Evolutionary conservation across 1,284 basidiomycete species (phyloP).

Genomic region (Ustilago tritici): DNA sequence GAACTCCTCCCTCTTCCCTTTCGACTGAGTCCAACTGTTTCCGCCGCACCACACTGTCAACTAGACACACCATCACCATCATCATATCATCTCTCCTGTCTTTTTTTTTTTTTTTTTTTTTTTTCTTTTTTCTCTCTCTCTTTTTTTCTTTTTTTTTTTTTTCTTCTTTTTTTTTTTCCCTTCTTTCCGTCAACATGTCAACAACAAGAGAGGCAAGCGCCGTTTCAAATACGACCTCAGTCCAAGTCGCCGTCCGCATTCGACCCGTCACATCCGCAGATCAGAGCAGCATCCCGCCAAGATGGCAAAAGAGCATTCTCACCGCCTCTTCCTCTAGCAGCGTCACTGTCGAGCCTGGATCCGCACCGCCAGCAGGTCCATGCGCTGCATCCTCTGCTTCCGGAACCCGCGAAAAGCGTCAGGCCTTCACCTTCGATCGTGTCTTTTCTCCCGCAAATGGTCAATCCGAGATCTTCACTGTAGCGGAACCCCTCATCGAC

Average conservation of each 20-base stretch:
- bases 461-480: constrained; percentile 86
- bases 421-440: constrained; percentile 91
- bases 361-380: constrained; percentile 43
- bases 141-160: no score
- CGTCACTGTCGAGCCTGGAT: constrained; percentile 56
- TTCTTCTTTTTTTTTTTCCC: no score
- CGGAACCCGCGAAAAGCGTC: constrained; percentile 75
- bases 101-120: no score
- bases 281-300: constrained; percentile 81
- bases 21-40: no score
- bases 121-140: no score
- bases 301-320: constrained; percentile 91
- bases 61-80: no score
- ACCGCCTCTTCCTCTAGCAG: constrained; percentile 72
- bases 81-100: no score
- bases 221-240: constrained; percentile 31
- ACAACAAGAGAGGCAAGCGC: constrained; percentile 39
- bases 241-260: constrained; percentile 81
- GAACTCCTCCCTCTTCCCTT: no score
- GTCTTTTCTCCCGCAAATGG: constrained; percentile 85
- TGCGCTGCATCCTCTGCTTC: constrained; percentile 71
- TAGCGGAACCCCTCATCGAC: constrained; percentile 85
- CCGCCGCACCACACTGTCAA: no score
- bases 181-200: constrained; percentile 16
- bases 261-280: constrained; percentile 87